phyloP scores from a whole-genome alignment of 1,284 basidiomycete genomes.

The Peniophora sp. region DNA sequence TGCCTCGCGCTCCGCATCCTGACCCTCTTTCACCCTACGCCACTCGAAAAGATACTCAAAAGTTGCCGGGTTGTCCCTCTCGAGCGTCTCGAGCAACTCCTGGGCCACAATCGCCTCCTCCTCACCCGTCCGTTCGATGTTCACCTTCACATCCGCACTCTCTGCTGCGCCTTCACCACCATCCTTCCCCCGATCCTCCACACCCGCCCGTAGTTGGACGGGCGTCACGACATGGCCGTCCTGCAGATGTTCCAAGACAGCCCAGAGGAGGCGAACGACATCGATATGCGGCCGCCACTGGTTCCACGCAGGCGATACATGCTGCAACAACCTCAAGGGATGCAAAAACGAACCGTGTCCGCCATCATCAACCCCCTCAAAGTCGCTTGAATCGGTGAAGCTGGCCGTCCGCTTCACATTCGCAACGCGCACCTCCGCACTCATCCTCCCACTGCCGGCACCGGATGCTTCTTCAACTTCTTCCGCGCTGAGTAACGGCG shows the following conservation, averaged over 20 bases:
- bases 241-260: constrained; percentile 37
- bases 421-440: constrained; percentile 10
- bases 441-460: constrained; percentile 12
- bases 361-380: not conserved
- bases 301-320: constrained; percentile 56
- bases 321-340: constrained; percentile 52
- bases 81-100: too few relatives aligned
- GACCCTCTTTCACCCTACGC: too few relatives aligned
- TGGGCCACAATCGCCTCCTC: too few relatives aligned
- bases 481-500: constrained; percentile 36
- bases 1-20: too few relatives aligned
- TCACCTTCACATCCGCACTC: too few relatives aligned
- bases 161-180: too few relatives aligned
- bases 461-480: constrained; percentile 26
- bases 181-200: too few relatives aligned
- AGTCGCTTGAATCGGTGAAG: not conserved
- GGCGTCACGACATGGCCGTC: constrained; percentile 43
- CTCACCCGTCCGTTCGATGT: too few relatives aligned
- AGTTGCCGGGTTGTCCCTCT: too few relatives aligned
- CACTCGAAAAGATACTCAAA: too few relatives aligned
- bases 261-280: constrained; percentile 38
- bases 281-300: constrained; percentile 55
- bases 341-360: constrained; percentile 29
- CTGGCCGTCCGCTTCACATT: not conserved
- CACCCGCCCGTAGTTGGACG: constrained; percentile 17